Base-by-base conservation (phyloP, 257 asterid genomes). In the Datura wrightii region DNA sequence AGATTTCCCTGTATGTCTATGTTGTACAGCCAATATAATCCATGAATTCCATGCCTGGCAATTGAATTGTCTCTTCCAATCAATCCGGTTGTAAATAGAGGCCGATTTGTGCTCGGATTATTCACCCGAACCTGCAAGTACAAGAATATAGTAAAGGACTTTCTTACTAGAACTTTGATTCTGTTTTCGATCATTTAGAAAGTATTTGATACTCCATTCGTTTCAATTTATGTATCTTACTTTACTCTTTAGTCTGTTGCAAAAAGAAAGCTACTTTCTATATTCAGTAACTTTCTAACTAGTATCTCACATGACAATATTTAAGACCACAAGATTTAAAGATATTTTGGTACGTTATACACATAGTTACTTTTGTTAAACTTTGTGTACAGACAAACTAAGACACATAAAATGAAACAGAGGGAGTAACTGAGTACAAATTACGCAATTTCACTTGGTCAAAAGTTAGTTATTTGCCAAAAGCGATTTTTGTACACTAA, bases 1-100 rank as follows among this genome's bases (percentile, higher is more conserved):
- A 39, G 52, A 39, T 39, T 69, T 3, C 36, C 52, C 8, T 16
- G 14, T 16, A 69, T 39, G 4, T 69, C 53, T 41, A 69, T 16
- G 41, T 39, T 69, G 79, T 15, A 69, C 79, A 69, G 79, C 79
- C 79, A 69, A 8, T 69, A 39, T 41, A 69, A 16, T 15, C 79
- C 79, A 41, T 69, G 79, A 39, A 39, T 41, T 2, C 79, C 79
- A 16, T 69, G 79, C 53, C 79, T 69, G 1, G 79, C 79, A 15
- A 69, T 69, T 39, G 79, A 41, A 8, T 69, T 69, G 6, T 69
- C 79, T 41, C 50, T 69, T 18, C 79, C 79, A 3, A 69, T 39
- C 34, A 69, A 16, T 69, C 53, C 53, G 0, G 53, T 69, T 41
- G 79, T 39, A 69, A 39, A 69, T 69, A 69, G 34, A 41, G 79